phyloP scores from a whole-genome alignment of 176 grass and related monocot genomes.

The Ananas comosus region DNA sequence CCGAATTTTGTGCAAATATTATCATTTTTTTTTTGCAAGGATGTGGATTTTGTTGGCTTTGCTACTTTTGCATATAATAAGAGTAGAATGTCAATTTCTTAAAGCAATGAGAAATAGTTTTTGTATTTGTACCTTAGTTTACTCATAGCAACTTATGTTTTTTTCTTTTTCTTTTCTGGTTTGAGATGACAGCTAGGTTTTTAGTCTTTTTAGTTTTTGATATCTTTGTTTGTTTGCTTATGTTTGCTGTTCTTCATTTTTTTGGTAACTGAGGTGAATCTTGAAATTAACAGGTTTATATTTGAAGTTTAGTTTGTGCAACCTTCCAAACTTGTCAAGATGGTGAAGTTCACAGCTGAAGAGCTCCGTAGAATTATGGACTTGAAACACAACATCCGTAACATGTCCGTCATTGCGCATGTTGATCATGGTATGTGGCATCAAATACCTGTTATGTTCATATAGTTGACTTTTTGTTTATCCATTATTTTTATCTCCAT shows the following conservation, averaged over 20 bases:
- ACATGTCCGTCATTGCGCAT: slow-evolving; percentile 92
- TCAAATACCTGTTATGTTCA: neutral
- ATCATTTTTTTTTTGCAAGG: too few relatives aligned
- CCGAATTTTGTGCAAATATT: too few relatives aligned
- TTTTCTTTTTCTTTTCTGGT: too few relatives aligned
- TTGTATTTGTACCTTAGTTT: too few relatives aligned
- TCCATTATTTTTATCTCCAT: too few relatives aligned
- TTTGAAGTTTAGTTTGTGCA: slow-evolving; percentile 13
- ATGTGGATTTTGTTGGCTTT: too few relatives aligned
- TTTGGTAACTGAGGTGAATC: neutral
- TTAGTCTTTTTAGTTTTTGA: neutral
- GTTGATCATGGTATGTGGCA: slow-evolving; percentile 63
- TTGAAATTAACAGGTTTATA: slow-evolving; percentile 9
- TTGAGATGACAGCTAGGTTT: neutral
- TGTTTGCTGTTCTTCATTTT: neutral
- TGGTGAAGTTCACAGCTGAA: slow-evolving; percentile 93
- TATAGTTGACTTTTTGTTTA: neutral
- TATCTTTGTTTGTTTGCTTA: neutral
- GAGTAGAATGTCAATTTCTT: too few relatives aligned
- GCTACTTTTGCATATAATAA: too few relatives aligned
- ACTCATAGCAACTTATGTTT: too few relatives aligned
- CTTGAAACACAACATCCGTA: slow-evolving; percentile 77
- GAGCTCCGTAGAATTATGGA: slow-evolving; percentile 83
- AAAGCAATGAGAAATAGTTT: too few relatives aligned
- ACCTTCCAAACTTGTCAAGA: slow-evolving; percentile 39